Evolutionary conservation across 441 rosid species (phyloP), one percentile per base, ranked within the genome.

Genomic region (Erysimum cheiri): DNA sequence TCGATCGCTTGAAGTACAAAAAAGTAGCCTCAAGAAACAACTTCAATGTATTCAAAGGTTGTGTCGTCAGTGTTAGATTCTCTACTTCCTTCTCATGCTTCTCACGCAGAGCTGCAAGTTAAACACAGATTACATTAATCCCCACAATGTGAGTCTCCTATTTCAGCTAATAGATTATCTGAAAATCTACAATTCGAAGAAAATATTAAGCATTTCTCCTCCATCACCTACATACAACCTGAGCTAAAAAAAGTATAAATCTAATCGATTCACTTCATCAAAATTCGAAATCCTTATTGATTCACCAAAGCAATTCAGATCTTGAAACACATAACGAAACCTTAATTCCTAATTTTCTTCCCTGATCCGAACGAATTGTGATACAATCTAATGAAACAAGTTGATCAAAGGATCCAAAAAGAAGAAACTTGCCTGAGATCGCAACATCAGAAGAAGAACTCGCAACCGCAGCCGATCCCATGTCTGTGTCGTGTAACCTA

Each of bases 31-130:
- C 74, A 78, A 80, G 47, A 56, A 94, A 94, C 54, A 82, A 77
- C 85, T 81, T 92, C 60, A 87, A 72, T 2, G 97, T 94, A 75
- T 75, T 88, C 39, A 90, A 70, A 26, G 98, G 96, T 70, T 92
- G 97, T 57, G 72, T 67, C 1, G 85, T 80, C 61, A 92, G 61
- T 13, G 96, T 86, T 66, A 92, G 72, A 75, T 84, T 87, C 70
- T 90, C 92, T 40, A 93, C 69, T 60, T 89, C 98, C 40, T 77
- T 80, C 66, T 68, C 87, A 72, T 92, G 96, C 82, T 77, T 88
- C 64, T 78, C 81, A 40, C 68, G 85, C 60, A 81, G 67, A 74
- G 80, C 97, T 94, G 84, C 72, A 83, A 75, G 74, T 80, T 85
- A 12, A 80, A 82, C 76, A 82, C 67, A 82, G 84, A 87, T 6